Evolutionary conservation across 352 stramenopile species (phyloP), one percentile per base, ranked within the genome.

Genomic region (Pythium volutum): DNA sequence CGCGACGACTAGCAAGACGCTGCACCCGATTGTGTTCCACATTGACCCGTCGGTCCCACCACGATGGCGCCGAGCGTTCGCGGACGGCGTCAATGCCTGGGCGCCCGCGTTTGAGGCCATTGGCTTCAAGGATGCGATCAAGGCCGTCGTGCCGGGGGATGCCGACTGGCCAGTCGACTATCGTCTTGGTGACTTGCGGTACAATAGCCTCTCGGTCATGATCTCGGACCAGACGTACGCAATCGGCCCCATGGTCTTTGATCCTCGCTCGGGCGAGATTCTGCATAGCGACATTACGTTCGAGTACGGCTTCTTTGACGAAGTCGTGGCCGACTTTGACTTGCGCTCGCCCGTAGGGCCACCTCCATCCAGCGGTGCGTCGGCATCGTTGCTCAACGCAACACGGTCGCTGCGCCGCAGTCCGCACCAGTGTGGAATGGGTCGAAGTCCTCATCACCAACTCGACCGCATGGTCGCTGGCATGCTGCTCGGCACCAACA

Each of bases 211-310:
- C 45, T 91, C 81, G 9, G 81, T 90, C 23, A 89, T 94, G 73
- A 88, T 94, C 55, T 88, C 79, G 36, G 77, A 89, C 20, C n/a
- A 74, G 14, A 89, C 81, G 10, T 95, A 93, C 29, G 84, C 86
- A 0, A 62, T 85, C 11, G 86, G 81, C 0, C 81, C 84, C 7
- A 73, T 64, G 0, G 67, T 93, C n/a, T 75, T 87, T 18, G 86
- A 96, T 53, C 84, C 85, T 15, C 77, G 87, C 10, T 91, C 73
- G 5, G 84, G 89, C 0, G 87, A 97, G 73, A 97, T 96, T 31
- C 67, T 97, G 9, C 79, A 92, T 67, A 93, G 81, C 55, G 79
- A 90, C 55, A 95, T 96, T 54, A 69, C 85, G 10, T 93, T 96
- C 29, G 85, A 91, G 53, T 90, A 91, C 59, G 87, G 86, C 0